Evolutionary conservation across 2,329 filamentous ascomycete genomes (phyloP), one percentile per base, ranked within the genome.

Genomic region (Neocucurbitaria cava): DNA sequence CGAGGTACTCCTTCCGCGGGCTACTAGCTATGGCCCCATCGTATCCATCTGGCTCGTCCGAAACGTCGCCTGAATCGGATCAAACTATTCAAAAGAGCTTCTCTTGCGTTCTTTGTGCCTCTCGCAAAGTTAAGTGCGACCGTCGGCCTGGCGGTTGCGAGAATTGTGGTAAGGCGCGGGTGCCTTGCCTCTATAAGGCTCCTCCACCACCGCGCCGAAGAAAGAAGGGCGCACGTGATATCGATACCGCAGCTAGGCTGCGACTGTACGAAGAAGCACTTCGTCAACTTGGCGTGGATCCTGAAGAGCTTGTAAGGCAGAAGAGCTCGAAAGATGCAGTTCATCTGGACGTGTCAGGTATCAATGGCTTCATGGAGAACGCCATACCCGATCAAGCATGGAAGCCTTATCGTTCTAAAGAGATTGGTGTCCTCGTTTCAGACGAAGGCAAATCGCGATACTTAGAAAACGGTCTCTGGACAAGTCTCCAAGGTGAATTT

Each of bases 41-140:
- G 26, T 10, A 43, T 9, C 13, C 5, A 9, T 5, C 9, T 13
- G 23, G 15, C 23, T 38, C 35, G 7, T 46, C 46, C n/a, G 42
- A 42, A n/a, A 17, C 31, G 39, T 48, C 44, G 21, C 33, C 53
- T 18, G n/a, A 43, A 30, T 30, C 24, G 10, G 50, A 48, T 28
- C 48, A 46, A 7, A 26, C 50, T 10, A 46, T 53, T 0, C 63
- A 68, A 2, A 74, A 75, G 42, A 59, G 63, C 38, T 74, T 68
- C 44, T 72, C 72, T 1, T 75, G 72, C 43, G 63, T 73, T 4
- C 59, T 73, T 9, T 74, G 71, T 47, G 66, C 70, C 7, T 68
- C 71, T 36, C 58, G 72, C 11, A 75, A 75, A 52, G 71, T 75
- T 18, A 70, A 65, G 48, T 75, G 71, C 46, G 71, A 75, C 36